Conservation (phyloP, 345 rosid genomes). For the Aethionema arabicum region DNA sequence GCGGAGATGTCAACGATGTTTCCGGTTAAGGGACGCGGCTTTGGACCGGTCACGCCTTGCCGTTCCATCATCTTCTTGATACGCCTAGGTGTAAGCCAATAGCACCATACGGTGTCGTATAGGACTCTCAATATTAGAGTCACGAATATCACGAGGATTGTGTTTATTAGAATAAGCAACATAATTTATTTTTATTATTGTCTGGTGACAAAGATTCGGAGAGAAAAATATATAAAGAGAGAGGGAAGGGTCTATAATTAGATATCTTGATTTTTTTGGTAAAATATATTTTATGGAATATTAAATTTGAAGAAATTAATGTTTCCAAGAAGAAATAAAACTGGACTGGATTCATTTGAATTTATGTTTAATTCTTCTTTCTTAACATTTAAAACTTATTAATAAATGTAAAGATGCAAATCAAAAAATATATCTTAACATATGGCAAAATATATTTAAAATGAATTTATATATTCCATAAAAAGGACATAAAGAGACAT, state of each 20-base stretch:
- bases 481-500: too few relatives aligned
- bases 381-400: too few relatives aligned
- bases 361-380: too few relatives aligned
- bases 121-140: conserved; percentile 41
- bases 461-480: too few relatives aligned
- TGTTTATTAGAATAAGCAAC: conserved; percentile 33
- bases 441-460: too few relatives aligned
- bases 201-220: conserved; percentile 8
- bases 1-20: conserved; percentile 70
- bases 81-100: conserved; percentile 75
- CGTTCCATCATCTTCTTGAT: conserved; percentile 69
- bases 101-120: conserved; percentile 59
- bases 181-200: conserved; percentile 7
- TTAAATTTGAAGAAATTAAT: too few relatives aligned
- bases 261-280: too few relatives aligned
- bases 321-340: too few relatives aligned
- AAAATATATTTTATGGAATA: too few relatives aligned
- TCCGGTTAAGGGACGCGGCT: conserved; percentile 70
- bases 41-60: conserved; percentile 93
- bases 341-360: too few relatives aligned
- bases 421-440: too few relatives aligned
- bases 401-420: too few relatives aligned
- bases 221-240: conserved; percentile 7
- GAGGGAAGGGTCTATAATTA: neutral
- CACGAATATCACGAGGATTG: conserved; percentile 39